Evolutionary conservation across 768 basidiomycete genomes (phyloP).

Genomic region (Collybiopsis confluens): DNA sequence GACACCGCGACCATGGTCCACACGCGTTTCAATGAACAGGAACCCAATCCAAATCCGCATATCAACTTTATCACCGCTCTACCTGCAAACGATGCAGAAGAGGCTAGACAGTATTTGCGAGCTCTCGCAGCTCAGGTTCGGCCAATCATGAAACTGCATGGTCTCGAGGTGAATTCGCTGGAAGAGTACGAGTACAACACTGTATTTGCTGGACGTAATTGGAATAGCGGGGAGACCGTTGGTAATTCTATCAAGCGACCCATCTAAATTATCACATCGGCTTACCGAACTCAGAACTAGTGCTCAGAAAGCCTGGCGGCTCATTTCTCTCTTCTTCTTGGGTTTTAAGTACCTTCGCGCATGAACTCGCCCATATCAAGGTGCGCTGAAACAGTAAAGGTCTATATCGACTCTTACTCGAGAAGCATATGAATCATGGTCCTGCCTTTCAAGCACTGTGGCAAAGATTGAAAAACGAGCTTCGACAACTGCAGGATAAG

Average conservation of each 20-base stretch:
- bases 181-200: slow-evolving; percentile 83
- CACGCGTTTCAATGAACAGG: slow-evolving; percentile 61
- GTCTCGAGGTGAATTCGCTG: slow-evolving; percentile 70
- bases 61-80: slow-evolving; percentile 74
- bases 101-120: slow-evolving; percentile 66
- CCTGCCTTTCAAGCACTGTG: slow-evolving; percentile 73
- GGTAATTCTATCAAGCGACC: slow-evolving; percentile 33
- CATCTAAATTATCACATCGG: not conserved
- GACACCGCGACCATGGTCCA: slow-evolving; percentile 57
- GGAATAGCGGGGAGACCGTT: slow-evolving; percentile 79
- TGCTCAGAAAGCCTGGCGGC: slow-evolving; percentile 60
- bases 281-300: slow-evolving; percentile 52
- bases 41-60: slow-evolving; percentile 69
- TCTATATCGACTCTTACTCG: too few relatives aligned
- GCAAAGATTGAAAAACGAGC: slow-evolving; percentile 60
- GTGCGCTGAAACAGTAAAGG: slow-evolving; percentile 27
- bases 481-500: slow-evolving; percentile 61
- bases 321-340: slow-evolving; percentile 58
- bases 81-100: slow-evolving; percentile 44
- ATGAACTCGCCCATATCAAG: slow-evolving; percentile 85
- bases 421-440: slow-evolving; percentile 84
- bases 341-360: slow-evolving; percentile 76
- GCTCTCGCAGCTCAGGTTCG: slow-evolving; percentile 81
- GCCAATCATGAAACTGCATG: slow-evolving; percentile 79
- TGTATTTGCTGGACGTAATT: slow-evolving; percentile 81